A percentile compares a stretch with the other conserved stretches of the same genome.
phyloP scores from a whole-genome alignment of 2,329 filamentous ascomycete species.

The Penicillium sp. region DNA sequence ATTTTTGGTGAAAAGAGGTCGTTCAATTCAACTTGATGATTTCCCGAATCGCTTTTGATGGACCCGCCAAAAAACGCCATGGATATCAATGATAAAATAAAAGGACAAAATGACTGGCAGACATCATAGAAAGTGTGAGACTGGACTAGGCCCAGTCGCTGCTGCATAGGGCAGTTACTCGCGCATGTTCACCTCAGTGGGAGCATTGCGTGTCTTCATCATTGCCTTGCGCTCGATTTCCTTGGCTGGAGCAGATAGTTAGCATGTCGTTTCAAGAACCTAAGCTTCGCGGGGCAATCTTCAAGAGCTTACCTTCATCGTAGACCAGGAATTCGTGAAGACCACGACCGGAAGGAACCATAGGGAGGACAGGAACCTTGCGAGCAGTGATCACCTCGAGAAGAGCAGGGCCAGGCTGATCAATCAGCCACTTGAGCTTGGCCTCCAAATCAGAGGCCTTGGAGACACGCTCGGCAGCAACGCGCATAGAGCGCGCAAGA shows the following conservation, averaged over 20 bases:
- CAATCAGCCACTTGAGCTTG: constrained; percentile 79
- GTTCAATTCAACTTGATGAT: constrained; percentile 12
- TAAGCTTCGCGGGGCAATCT: constrained; percentile 2
- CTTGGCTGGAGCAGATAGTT: constrained; percentile 47
- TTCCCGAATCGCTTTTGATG: constrained; percentile 29
- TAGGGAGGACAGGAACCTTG: constrained; percentile 79
- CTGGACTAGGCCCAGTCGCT: constrained; percentile 16
- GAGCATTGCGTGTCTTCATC: constrained; percentile 56
- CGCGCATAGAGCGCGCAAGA: constrained; percentile 82
- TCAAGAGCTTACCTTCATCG: constrained; percentile 58
- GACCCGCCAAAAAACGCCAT: constrained; percentile 36
- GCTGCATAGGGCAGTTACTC: constrained; percentile 15
- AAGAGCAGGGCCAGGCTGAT: constrained; percentile 83
- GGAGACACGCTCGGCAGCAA: constrained; percentile 65
- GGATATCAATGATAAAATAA: constrained; percentile 34
- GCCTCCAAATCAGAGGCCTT: constrained; percentile 73
- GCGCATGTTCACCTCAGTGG: constrained; percentile 19
- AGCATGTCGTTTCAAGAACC: constrained; percentile 2
- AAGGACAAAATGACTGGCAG: constrained; percentile 18
- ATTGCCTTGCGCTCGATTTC: constrained; percentile 61
- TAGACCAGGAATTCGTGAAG: constrained; percentile 92
- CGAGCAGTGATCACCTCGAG: constrained; percentile 86
- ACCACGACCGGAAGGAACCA: constrained; percentile 83
- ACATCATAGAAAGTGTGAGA: constrained; percentile 17
- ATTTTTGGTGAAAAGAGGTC: constrained; percentile 5